phyloP scores from a whole-genome alignment of 129 eudicot species.

The Flaveria sonorensis region DNA sequence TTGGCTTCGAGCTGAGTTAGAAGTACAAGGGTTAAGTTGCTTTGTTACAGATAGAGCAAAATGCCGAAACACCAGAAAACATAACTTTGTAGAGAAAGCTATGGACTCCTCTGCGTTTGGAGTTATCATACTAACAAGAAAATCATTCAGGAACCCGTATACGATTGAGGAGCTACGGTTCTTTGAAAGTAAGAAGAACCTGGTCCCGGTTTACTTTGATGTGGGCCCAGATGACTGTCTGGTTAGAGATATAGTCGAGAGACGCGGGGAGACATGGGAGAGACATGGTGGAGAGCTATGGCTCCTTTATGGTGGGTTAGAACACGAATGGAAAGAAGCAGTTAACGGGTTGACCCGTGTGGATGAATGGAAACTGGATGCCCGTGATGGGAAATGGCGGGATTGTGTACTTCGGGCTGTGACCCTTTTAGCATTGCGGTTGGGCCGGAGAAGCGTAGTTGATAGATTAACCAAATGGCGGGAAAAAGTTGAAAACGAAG shows the following conservation, averaged over 20 bases:
- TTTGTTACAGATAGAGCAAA: conserved; percentile 81
- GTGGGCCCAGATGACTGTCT: conserved; percentile 89
- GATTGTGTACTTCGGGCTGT: conserved; percentile 87
- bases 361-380: conserved; percentile 97
- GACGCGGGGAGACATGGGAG: conserved; percentile 88
- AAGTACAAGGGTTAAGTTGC: conserved; percentile 92
- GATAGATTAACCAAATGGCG: conserved; percentile 86
- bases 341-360: conserved; percentile 68
- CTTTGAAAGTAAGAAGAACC: conserved; percentile 82
- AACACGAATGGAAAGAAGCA: conserved; percentile 91
- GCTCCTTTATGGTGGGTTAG: conserved; percentile 83
- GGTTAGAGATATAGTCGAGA: conserved; percentile 85
- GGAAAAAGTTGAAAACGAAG: conserved; percentile 79
- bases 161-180: conserved; percentile 82
- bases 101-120: conserved; percentile 92
- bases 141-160: conserved; percentile 83
- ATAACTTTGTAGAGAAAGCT: conserved; percentile 63
- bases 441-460: conserved; percentile 89
- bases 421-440: conserved; percentile 74
- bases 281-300: conserved; percentile 90
- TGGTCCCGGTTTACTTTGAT: conserved; percentile 89
- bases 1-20: conserved; percentile 94
- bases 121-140: conserved; percentile 75
- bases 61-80: conserved; percentile 71
- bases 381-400: conserved; percentile 86